phyloP scores from a whole-genome alignment of 139 green algal genomes.

The Asterochloris sp. region DNA sequence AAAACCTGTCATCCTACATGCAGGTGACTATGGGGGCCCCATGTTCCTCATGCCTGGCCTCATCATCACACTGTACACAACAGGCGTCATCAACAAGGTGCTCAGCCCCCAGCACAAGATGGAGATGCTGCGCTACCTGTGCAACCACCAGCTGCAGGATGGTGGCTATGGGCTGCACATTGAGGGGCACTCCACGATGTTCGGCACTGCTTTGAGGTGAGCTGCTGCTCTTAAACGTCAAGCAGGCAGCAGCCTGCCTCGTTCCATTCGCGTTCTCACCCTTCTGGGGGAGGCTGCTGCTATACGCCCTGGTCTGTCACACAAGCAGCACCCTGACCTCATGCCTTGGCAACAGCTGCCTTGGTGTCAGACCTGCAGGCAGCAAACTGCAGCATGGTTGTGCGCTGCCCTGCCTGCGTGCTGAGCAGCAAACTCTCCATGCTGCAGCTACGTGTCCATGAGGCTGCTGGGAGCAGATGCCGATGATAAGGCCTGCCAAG shows the following conservation, averaged over 20 bases:
- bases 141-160: constrained; percentile 95
- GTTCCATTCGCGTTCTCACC: not conserved
- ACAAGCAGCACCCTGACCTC: not conserved
- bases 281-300: not conserved
- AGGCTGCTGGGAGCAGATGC: constrained; percentile 64
- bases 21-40: constrained; percentile 93
- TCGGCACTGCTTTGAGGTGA: constrained; percentile 89
- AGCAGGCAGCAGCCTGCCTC: not conserved
- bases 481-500: constrained; percentile 38
- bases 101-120: constrained; percentile 48
- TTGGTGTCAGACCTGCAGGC: not conserved
- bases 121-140: constrained; percentile 91
- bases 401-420: constrained; percentile 21
- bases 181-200: constrained; percentile 97
- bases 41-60: constrained; percentile 99
- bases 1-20: no score
- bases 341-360: not conserved
- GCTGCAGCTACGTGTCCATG: constrained; percentile 69
- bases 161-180: constrained; percentile 98
- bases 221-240: not conserved
- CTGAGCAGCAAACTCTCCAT: constrained; percentile 1
- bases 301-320: not conserved
- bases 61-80: constrained; percentile 85
- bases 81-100: constrained; percentile 68
- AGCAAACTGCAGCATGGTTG: not conserved